These are phyloP conservation scores for Hymenoscyphus occultus DNA, from an alignment of 2,329 filamentous ascomycete genomes.

Conservation along the genomic window DNA sequence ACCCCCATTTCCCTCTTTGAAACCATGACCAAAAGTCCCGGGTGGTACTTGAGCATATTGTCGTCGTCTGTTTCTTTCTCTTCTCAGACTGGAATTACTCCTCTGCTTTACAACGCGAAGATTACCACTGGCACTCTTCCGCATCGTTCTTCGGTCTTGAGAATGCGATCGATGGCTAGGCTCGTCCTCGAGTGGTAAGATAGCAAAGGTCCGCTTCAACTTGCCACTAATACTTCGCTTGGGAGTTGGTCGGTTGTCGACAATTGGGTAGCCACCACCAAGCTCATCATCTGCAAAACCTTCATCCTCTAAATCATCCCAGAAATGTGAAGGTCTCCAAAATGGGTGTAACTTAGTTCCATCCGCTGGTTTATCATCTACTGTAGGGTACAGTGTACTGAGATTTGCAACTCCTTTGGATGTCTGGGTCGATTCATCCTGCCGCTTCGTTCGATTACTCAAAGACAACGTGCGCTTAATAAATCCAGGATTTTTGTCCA, in stretches of 20 bases:
- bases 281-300: conserved; percentile 33
- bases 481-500: conserved; percentile 50
- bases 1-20: conserved; percentile 33
- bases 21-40: conserved; percentile 31
- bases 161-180: conserved; percentile 39
- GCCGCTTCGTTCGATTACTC: conserved; percentile 22
- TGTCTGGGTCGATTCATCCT: conserved; percentile 29
- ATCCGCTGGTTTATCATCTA: conserved; percentile 49
- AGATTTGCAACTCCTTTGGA: conserved; percentile 29
- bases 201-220: conserved; percentile 55
- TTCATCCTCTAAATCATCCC: conserved; percentile 41
- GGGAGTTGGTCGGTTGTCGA: conserved; percentile 46
- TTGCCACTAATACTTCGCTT: conserved; percentile 48
- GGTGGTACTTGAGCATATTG: conserved; percentile 16
- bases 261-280: conserved; percentile 41
- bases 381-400: conserved; percentile 40
- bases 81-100: conserved; percentile 40
- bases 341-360: conserved; percentile 56
- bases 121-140: conserved; percentile 57
- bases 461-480: conserved; percentile 43
- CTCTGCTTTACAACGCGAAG: conserved; percentile 55
- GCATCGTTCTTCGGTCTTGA: conserved; percentile 55
- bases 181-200: conserved; percentile 50
- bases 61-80: conserved; percentile 20
- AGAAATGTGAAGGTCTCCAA: conserved; percentile 55